phyloP scores from a whole-genome alignment of 805 yeast species.

The Kurtzmaniella fragi region DNA sequence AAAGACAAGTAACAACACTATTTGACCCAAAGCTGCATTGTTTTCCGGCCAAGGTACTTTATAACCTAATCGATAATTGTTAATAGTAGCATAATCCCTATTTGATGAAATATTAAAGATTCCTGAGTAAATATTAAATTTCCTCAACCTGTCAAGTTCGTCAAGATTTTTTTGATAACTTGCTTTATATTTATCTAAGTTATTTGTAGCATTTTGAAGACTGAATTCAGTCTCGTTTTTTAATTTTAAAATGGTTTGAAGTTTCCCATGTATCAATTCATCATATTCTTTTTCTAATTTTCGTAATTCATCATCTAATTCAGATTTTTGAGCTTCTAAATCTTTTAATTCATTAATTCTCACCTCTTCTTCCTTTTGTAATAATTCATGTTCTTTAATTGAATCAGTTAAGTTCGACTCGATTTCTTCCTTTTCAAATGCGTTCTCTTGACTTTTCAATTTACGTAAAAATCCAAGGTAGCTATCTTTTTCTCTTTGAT shows the following conservation, averaged over 20 bases:
- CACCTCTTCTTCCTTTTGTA: conserved; percentile 35
- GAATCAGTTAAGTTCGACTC: conserved; percentile 41
- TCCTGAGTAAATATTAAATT: conserved; percentile 76
- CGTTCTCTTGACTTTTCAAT: conserved; percentile 38
- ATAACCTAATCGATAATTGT: conserved; percentile 76
- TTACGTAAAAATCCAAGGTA: conserved; percentile 71
- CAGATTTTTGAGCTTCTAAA: conserved; percentile 38
- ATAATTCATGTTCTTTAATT: conserved; percentile 38
- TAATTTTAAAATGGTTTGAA: conserved; percentile 39
- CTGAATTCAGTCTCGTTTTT: conserved; percentile 57
- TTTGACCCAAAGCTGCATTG: conserved; percentile 87
- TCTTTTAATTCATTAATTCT: conserved; percentile 25
- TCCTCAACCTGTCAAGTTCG: conserved; percentile 66
- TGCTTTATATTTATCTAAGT: conserved; percentile 59
- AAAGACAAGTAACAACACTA: conserved; percentile 64
- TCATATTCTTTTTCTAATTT: conserved; percentile 36
- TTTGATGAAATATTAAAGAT: conserved; percentile 80
- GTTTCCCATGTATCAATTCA: conserved; percentile 34
- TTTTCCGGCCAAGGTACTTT: conserved; percentile 86
- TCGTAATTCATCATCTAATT: conserved; percentile 45
- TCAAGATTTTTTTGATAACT: conserved; percentile 57
- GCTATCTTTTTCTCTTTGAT: conserved; percentile 71
- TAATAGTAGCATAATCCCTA: conserved; percentile 73
- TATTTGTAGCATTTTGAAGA: conserved; percentile 44
- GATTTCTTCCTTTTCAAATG: conserved; percentile 9